Evolutionary conservation across 345 rosid species (phyloP), one percentile per base, ranked within the genome.

Genomic region (Eucalyptus melliodora): DNA sequence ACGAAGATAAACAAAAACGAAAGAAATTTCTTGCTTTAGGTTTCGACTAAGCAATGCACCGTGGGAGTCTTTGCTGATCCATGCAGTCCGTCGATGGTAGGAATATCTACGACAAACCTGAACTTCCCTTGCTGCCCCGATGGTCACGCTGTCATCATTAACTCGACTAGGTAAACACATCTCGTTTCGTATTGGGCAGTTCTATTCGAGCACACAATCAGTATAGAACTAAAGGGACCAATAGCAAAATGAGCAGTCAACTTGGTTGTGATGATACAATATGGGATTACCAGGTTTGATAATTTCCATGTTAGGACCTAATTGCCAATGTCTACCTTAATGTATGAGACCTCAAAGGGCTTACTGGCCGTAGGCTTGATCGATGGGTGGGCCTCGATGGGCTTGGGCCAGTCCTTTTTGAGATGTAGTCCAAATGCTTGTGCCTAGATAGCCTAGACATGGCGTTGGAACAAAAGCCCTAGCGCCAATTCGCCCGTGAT

Each of bases 401-500:
- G 42, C 42, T 69, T 37, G 42, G 81, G 81, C 81, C 5, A 69
- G 81, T 69, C 81, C 81, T 31, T 69, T 69, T 34, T 4, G 0
- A 69, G 42, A 69, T 9, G 3, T 69, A 69, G 81, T 69, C 42
- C 4, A 5, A 21, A 69, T 69, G 81, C 23, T 34, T 0, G 23
- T 67, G 42, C 1, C 16, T 16, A 3, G 81, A 69, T 69, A 69
- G 7, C 24, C 42, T 16, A 34, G 81, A 37, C 42, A 69, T 16
- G 0, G 81, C 23, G 1, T 17, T 1, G 0, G 0, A 69, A 16
- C 11, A 69, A 69, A 69, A 16, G 42, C 81, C 42, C 81, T 31
- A 17, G 0, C 21, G 24, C 42, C 24, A 0, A 34, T 31, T 69
- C 7, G 4, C 21, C 24, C 2, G 0, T 16, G 24, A 69, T 34